phyloP scores from a whole-genome alignment of 225 moss, liverwort and hornwort genomes.

The Marchantia polymorpha region DNA sequence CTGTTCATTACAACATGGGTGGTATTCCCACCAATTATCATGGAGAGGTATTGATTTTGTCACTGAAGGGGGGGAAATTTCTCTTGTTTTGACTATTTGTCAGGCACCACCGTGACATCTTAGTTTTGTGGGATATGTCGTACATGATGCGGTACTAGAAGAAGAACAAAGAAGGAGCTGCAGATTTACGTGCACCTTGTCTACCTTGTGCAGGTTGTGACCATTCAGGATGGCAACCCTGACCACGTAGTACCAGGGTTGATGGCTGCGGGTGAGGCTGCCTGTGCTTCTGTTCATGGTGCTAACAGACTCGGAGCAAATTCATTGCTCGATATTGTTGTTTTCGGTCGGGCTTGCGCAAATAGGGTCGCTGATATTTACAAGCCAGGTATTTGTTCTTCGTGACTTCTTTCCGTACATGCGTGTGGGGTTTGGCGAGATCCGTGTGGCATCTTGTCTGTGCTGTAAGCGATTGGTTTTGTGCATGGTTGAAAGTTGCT shows the following conservation, averaged over 20 bases:
- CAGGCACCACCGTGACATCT: too few species aligned
- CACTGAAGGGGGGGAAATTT: not conserved
- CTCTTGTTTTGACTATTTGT: not conserved
- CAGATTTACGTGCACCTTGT: not conserved
- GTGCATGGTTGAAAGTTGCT: too few species aligned
- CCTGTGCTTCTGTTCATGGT: constrained; percentile 64
- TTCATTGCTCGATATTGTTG: constrained; percentile 87
- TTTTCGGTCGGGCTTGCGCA: constrained; percentile 93
- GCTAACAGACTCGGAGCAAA: constrained; percentile 96
- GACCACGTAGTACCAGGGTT: constrained; percentile 79
- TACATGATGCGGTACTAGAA: too few species aligned
- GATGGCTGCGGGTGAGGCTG: constrained; percentile 64
- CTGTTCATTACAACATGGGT: constrained; percentile 99
- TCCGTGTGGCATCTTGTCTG: too few species aligned
- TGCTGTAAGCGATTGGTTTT: too few species aligned
- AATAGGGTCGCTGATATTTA: constrained; percentile 69
- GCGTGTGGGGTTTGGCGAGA: not conserved
- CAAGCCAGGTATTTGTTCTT: constrained; percentile 55
- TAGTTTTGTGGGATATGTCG: too few species aligned
- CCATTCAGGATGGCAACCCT: constrained; percentile 61
- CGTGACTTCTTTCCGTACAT: not conserved
- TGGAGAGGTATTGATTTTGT: constrained; percentile 61
- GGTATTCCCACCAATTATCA: constrained; percentile 84
- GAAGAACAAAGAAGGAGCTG: not conserved
- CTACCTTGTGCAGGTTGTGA: constrained; percentile 60